Percentiles rank a stretch among this genome's conserved stretches.
Conservation (phyloP, 805 yeast genomes). For the Monosporozyma yasuniensis region DNA sequence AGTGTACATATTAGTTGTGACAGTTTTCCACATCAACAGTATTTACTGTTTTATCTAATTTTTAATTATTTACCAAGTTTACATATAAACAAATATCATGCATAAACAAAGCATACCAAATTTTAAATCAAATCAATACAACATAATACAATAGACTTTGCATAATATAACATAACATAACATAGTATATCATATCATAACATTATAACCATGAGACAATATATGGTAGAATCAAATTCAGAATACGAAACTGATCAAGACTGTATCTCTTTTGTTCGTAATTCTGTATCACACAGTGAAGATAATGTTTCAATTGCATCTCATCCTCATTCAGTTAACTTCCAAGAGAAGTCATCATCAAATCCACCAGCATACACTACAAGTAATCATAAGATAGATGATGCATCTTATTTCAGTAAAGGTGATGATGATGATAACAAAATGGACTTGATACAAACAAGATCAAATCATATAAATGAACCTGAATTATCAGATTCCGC, state of each 20-base stretch:
- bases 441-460: slow-evolving; percentile 1
- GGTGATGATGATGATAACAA: not conserved
- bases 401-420: not conserved
- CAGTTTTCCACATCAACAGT: too few species aligned
- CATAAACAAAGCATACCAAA: not conserved
- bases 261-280: not conserved
- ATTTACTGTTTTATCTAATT: too few species aligned
- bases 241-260: not conserved
- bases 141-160: too few species aligned
- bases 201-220: not conserved
- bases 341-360: not conserved
- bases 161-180: not conserved
- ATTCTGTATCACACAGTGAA: not conserved
- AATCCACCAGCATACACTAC: not conserved
- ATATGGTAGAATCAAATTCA: not conserved
- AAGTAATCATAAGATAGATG: not conserved
- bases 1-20: too few species aligned
- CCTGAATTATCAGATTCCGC: slow-evolving; percentile 5
- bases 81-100: not conserved
- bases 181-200: not conserved
- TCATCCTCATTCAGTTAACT: not conserved
- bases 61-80: not conserved
- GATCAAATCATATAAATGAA: slow-evolving; percentile 8
- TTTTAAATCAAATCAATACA: too few species aligned
- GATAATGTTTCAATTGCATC: not conserved